Evolutionary conservation across 1,139 yeast genomes (phyloP).

Genomic region (Saccharomyces hybrid): DNA sequence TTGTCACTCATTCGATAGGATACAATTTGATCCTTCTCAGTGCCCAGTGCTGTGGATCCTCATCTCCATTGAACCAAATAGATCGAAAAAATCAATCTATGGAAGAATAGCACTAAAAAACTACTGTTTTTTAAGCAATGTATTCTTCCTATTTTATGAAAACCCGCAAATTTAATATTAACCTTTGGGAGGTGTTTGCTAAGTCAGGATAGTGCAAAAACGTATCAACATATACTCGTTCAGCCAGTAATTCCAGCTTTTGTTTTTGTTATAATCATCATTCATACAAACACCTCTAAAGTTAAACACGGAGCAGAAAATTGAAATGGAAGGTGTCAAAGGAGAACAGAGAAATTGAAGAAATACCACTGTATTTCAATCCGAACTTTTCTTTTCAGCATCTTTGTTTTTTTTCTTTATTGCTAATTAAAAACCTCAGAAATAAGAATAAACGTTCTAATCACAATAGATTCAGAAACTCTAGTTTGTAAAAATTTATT

Average conservation of each 20-base stretch:
- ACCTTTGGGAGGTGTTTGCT: slow-evolving; percentile 5
- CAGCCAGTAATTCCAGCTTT: slow-evolving; percentile 99
- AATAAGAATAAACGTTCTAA: slow-evolving; percentile 25
- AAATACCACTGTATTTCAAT: slow-evolving; percentile 22
- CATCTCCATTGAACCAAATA: slow-evolving; percentile 40
- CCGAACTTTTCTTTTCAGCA: not conserved
- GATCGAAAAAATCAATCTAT: slow-evolving; percentile 6
- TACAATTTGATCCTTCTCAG: slow-evolving; percentile 45
- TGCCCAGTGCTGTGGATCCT: slow-evolving; percentile 99
- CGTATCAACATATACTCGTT: slow-evolving; percentile 77
- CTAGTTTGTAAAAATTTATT: slow-evolving; percentile 33
- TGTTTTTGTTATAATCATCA: slow-evolving; percentile 79
- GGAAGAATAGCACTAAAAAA: slow-evolving; percentile 11
- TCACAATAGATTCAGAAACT: slow-evolving; percentile 35
- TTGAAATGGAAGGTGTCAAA: slow-evolving; percentile 5
- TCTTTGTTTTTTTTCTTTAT: not conserved
- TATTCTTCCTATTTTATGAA: slow-evolving; percentile 7
- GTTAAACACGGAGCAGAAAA: not conserved
- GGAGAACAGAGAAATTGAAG: slow-evolving; percentile 15
- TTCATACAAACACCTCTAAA: slow-evolving; percentile 21
- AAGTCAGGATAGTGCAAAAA: slow-evolving; percentile 63
- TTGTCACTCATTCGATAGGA: slow-evolving; percentile 72
- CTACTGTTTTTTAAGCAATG: slow-evolving; percentile 19
- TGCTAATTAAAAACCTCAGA: slow-evolving; percentile 1
- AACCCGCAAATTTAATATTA: not conserved